A percentile compares a stretch with the other conserved stretches of the same genome.
phyloP scores from a whole-genome alignment of 345 rosid species.

The Hirschfeldia incana region DNA sequence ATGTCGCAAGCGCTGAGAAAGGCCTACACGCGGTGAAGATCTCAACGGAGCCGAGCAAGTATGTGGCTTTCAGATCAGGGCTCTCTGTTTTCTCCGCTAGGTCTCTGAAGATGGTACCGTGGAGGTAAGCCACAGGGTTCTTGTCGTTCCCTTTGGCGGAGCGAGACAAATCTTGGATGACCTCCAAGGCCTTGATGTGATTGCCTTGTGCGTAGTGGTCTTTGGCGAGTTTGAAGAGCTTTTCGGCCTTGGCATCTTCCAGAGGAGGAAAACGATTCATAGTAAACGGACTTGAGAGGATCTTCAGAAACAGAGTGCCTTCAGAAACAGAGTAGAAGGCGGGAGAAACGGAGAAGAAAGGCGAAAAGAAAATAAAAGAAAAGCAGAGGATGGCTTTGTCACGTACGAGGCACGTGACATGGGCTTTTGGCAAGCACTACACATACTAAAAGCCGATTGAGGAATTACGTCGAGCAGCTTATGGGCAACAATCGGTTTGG shows the following conservation, averaged over 20 bases:
- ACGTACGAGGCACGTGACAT: conserved; percentile 26
- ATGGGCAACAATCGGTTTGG: neutral
- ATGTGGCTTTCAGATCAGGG: neutral
- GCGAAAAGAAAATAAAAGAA: neutral
- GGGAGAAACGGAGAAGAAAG: neutral
- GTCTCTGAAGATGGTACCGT: neutral
- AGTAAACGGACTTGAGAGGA: neutral
- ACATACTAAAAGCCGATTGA: neutral
- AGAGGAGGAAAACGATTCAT: neutral
- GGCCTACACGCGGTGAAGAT: neutral
- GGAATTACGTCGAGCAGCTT: neutral
- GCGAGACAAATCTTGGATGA: neutral
- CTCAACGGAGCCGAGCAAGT: neutral
- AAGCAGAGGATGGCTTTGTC: neutral
- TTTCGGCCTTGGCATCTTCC: neutral
- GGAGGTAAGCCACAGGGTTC: neutral
- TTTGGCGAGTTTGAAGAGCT: conserved; percentile 3
- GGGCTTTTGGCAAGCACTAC: neutral
- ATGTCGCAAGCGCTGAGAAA: neutral
- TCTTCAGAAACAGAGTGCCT: neutral
- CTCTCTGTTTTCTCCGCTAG: neutral
- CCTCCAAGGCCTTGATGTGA: conserved; percentile 18
- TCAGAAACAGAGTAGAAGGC: neutral
- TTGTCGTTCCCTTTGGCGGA: neutral
- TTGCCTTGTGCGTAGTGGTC: neutral